Evolutionary conservation across 164 flowering plant species (phyloP), one percentile per base, ranked within the genome.

Genomic region (Amborella trichopoda): DNA sequence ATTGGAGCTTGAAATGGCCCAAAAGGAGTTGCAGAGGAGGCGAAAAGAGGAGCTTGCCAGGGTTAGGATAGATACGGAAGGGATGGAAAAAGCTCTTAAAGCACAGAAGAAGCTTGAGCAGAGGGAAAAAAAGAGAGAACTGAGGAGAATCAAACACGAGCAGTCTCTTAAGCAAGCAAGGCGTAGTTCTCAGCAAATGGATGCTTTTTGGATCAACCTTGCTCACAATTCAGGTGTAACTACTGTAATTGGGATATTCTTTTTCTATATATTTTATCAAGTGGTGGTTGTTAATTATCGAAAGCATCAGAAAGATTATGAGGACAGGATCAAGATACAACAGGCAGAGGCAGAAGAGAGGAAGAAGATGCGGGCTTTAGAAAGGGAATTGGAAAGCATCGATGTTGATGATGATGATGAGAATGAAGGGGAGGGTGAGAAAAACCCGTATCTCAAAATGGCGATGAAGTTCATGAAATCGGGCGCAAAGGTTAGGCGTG

Each of bases 331-430:
- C 55, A 83, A 86, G 78, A 86, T 90, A 64, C 87, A 86, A 62
- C 71, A 70, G 59, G 94, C 91, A 0, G 98, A 86, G 32, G 81
- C 89, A 0, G 98, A 90, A 38, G 98, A 90, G 71, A 80, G 76
- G 69, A 79, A 53, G 69, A 81, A 81, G 57, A 73, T 81, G 78
- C 74, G 71, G 72, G 78, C 79, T 52, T 50, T 85, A 41, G 97
- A 86, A 69, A 76, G 52, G 55, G 78, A 73, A 55, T 11, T 80
- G 73, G 64, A 57, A 42, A 90, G 82, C 23, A n/a, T 64, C 27
- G 80, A 68, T 59, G 75, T 27, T 23, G 76, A n/a, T 40, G 86
- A 53, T 27, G 91, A 74, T 40, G 88, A 75, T 50, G 53, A 30
- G 48, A 81, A 73, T 36, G 74, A 37, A 51, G 81, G 57, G 36